Evolutionary conservation across 2,329 filamentous ascomycete genomes (phyloP).

Genomic region (Ceratocystis alfenasii): DNA sequence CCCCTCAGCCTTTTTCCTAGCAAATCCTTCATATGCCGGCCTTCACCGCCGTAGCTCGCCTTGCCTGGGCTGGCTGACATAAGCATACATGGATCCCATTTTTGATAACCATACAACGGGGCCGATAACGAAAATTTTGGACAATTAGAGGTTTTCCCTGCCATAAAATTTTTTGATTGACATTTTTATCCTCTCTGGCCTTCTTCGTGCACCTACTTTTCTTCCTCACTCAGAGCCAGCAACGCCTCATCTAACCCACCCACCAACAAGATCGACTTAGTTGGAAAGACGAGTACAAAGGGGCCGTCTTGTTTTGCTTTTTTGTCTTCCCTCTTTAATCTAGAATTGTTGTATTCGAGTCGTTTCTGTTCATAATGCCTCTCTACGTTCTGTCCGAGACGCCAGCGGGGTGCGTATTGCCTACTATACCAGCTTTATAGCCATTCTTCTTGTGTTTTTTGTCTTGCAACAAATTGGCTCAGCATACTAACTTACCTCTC

Average conservation of each 20-base stretch:
- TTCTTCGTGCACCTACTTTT: conserved; percentile 19
- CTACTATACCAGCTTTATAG: conserved; percentile 1
- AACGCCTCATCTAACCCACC: conserved; percentile 15
- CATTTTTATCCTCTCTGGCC: conserved; percentile 18
- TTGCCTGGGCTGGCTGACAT: conserved; percentile 18
- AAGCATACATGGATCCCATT: conserved; percentile 20
- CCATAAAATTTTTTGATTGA: conserved; percentile 23
- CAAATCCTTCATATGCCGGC: not conserved
- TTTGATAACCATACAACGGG: conserved; percentile 21
- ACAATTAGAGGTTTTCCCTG: conserved; percentile 21
- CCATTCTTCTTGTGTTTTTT: not conserved
- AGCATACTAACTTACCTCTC: conserved; percentile 16
- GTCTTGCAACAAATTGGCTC: conserved; percentile 2
- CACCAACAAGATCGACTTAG: conserved; percentile 18
- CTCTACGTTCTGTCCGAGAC: conserved; percentile 91
- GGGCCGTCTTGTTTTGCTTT: conserved; percentile 14
- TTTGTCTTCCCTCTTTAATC: conserved; percentile 11
- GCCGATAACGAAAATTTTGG: conserved; percentile 24
- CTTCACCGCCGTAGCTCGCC: not conserved
- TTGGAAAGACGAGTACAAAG: conserved; percentile 15
- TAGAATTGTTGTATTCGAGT: conserved; percentile 7
- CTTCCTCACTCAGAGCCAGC: conserved; percentile 17
- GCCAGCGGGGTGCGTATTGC: conserved; percentile 55
- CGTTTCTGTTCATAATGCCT: conserved; percentile 29
- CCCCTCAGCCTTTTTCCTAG: not conserved